phyloP scores from a whole-genome alignment of 1,284 basidiomycete genomes.

The Dichomitus squalens region DNA sequence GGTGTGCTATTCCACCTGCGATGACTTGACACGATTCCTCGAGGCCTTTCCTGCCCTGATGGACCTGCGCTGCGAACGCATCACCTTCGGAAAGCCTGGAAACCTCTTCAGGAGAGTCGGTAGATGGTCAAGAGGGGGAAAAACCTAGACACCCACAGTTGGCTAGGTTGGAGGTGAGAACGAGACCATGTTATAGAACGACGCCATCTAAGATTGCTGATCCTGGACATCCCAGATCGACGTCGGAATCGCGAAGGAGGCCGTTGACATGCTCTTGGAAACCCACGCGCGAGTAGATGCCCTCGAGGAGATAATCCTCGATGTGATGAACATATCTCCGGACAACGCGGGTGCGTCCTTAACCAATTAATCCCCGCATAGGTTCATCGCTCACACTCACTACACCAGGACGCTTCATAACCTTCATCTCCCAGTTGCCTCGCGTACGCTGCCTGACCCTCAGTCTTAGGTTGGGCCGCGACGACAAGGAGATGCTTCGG shows the following conservation, averaged over 20 bases:
- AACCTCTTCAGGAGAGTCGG: background rate
- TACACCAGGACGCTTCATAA: background rate
- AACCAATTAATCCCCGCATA: no score
- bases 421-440: background rate
- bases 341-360: no score
- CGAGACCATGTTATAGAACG: no score
- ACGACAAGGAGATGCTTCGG: background rate
- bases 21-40: background rate
- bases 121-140: no score
- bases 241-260: background rate
- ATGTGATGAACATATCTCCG: no score
- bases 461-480: background rate
- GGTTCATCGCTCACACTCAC: no score
- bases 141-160: no score
- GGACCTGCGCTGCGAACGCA: background rate
- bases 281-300: background rate
- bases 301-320: background rate
- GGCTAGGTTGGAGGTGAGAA: background rate
- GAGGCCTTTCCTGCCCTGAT: background rate
- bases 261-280: background rate
- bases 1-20: background rate
- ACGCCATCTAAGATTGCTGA: background rate
- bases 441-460: background rate
- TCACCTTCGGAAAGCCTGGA: background rate
- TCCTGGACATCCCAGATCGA: no score